Conservation (phyloP, 305 asterid genomes). For the Ilex paraguariensis region DNA sequence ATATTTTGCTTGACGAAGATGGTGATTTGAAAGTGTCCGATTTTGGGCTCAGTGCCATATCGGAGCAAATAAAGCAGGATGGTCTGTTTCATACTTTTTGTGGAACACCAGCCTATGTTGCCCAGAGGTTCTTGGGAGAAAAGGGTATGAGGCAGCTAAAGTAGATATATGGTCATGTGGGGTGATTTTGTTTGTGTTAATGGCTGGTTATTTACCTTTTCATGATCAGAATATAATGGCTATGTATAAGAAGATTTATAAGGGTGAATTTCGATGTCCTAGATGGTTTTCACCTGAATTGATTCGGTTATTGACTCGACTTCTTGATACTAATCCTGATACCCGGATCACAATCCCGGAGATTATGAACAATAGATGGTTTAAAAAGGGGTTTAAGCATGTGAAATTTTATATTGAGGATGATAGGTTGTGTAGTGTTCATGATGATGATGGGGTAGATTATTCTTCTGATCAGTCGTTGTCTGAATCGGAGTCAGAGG, state of each 20-base stretch:
- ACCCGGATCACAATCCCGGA: constrained; percentile 4
- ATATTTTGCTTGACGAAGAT: background rate
- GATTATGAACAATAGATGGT: background rate
- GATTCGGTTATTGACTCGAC: background rate
- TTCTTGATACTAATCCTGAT: background rate
- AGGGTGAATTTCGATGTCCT: background rate
- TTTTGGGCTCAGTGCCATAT: constrained; percentile 2
- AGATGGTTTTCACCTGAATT: constrained; percentile 3
- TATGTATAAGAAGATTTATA: background rate
- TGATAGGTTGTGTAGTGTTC: constrained; percentile 42
- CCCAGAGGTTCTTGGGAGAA: background rate
- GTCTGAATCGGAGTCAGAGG: constrained; percentile 38
- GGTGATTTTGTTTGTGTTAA: constrained; percentile 2
- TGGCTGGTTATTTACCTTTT: constrained; percentile 1
- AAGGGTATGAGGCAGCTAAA: background rate
- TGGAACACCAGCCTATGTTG: background rate
- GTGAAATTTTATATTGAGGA: constrained; percentile 54
- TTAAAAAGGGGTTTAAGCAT: constrained; percentile 38
- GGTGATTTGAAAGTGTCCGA: constrained; percentile 1
- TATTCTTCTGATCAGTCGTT: constrained; percentile 23
- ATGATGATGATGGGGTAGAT: constrained; percentile 19
- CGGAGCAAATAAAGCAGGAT: background rate
- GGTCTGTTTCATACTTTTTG: constrained; percentile 1
- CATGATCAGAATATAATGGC: background rate
- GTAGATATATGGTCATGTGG: background rate